These are phyloP conservation scores for Phaeosphaeria sp. DNA, from an alignment of 2,329 filamentous ascomycete species.

Conservation along the genomic window DNA sequence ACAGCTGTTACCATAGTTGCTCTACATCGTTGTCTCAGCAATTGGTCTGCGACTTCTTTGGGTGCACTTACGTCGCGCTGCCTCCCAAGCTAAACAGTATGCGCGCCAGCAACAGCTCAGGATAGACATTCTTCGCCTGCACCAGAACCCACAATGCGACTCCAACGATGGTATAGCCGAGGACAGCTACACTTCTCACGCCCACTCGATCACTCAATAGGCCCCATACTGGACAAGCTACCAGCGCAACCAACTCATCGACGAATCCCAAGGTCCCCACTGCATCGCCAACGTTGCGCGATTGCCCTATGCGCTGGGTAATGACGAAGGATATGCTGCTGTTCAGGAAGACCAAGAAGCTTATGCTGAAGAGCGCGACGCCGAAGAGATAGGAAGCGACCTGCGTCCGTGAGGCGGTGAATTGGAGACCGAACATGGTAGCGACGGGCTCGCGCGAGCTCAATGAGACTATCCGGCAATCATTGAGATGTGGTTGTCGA, in stretches of 20 bases:
- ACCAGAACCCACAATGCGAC: slow-evolving; percentile 80
- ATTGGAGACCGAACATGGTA: slow-evolving; percentile 49
- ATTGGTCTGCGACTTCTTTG: neutral
- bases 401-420: slow-evolving; percentile 65
- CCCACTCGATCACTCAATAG: slow-evolving; percentile 78
- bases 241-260: slow-evolving; percentile 80
- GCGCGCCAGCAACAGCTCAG: slow-evolving; percentile 82
- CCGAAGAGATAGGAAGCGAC: slow-evolving; percentile 77
- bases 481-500: slow-evolving; percentile 12
- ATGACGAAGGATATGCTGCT: slow-evolving; percentile 84
- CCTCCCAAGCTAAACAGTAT: slow-evolving; percentile 90
- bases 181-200: slow-evolving; percentile 68
- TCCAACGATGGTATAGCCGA: slow-evolving; percentile 84
- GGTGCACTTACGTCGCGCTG: slow-evolving; percentile 74
- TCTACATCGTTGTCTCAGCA: slow-evolving; percentile 40
- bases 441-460: slow-evolving; percentile 32
- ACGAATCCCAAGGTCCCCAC: slow-evolving; percentile 86
- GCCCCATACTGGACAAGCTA: slow-evolving; percentile 83
- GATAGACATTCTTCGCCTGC: slow-evolving; percentile 86
- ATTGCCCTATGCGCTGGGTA: slow-evolving; percentile 79
- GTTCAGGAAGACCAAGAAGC: slow-evolving; percentile 89
- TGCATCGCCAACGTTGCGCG: slow-evolving; percentile 76
- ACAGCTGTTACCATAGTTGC: slow-evolving; percentile 97
- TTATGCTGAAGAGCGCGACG: slow-evolving; percentile 85
- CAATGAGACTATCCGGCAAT: slow-evolving; percentile 11